A percentile compares a stretch with the other conserved stretches of the same genome.
phyloP scores from a whole-genome alignment of 2,329 filamentous ascomycete species.

The Phoma sp. region DNA sequence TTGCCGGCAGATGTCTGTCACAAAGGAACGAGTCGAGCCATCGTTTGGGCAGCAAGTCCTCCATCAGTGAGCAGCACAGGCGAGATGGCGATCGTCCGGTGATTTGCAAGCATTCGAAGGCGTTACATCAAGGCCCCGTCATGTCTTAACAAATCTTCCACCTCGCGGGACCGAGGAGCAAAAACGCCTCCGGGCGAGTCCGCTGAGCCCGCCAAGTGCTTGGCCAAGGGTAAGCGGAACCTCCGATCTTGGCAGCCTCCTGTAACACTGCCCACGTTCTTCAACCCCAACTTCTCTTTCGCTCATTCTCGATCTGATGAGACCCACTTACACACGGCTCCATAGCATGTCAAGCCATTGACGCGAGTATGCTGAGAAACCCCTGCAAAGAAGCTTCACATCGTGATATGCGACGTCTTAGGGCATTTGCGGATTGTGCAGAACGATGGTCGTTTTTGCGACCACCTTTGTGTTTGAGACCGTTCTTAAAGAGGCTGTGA shows the following conservation, averaged over 20 bases:
- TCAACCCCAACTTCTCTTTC: slow-evolving; percentile 3
- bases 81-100: too few species aligned
- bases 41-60: too few species aligned
- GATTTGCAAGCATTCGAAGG: not conserved
- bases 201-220: slow-evolving; percentile 10
- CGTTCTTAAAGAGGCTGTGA: too few species aligned
- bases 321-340: slow-evolving; percentile 5
- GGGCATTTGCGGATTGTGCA: not conserved
- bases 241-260: not conserved
- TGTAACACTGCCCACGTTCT: slow-evolving; percentile 4
- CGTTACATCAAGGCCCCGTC: not conserved
- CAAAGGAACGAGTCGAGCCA: too few species aligned
- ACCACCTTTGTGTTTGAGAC: too few species aligned
- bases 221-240: slow-evolving; percentile 8
- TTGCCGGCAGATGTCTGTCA: too few species aligned
- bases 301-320: not conserved
- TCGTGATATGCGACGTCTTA: not conserved
- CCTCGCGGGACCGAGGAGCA: not conserved
- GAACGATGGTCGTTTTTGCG: not conserved
- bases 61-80: too few species aligned
- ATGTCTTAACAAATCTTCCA: not conserved
- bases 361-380: not conserved
- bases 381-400: not conserved
- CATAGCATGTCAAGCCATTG: not conserved
- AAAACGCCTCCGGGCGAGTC: not conserved